Evolutionary conservation across 371 early-diverging fungal species (phyloP).

Genomic region (Smittium culicis): DNA sequence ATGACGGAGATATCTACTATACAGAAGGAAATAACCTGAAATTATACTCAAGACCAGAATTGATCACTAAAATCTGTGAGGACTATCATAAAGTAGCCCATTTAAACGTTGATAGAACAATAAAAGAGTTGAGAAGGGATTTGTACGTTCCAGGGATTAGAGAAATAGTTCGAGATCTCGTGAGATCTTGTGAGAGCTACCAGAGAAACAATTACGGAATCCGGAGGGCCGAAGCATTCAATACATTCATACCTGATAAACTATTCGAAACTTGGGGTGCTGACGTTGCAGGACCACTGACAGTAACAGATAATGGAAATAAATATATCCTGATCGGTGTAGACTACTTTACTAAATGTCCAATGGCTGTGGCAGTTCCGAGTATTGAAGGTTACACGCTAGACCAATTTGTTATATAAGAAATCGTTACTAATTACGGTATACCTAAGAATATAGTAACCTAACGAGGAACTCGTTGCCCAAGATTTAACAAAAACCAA

Average conservation of each 20-base stretch:
- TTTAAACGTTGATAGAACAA: not conserved
- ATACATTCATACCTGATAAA: not conserved
- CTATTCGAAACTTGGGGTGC: not conserved
- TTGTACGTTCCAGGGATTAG: not conserved
- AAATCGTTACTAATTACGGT: conserved; percentile 8
- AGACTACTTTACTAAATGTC: conserved; percentile 8
- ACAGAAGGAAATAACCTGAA: not conserved
- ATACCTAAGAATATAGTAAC: conserved; percentile 16
- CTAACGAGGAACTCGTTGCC: too few species aligned
- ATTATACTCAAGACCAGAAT: not conserved
- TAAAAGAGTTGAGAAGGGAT: not conserved
- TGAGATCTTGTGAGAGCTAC: not conserved
- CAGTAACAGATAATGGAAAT: not conserved
- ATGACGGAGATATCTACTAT: not conserved
- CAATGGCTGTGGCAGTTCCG: conserved; percentile 3
- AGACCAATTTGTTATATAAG: not conserved
- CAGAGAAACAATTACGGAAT: not conserved
- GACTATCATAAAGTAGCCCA: not conserved
- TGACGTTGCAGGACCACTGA: conserved; percentile 8
- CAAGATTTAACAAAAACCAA: conserved; percentile 14
- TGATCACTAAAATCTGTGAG: not conserved
- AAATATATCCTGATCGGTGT: not conserved
- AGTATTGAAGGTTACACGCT: not conserved
- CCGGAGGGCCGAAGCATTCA: not conserved
- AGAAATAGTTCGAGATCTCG: not conserved